Evolutionary conservation across 192 early-diverging fungal genomes (phyloP), one percentile per base, ranked within the genome.

Genomic region (Mortierella claussenii): DNA sequence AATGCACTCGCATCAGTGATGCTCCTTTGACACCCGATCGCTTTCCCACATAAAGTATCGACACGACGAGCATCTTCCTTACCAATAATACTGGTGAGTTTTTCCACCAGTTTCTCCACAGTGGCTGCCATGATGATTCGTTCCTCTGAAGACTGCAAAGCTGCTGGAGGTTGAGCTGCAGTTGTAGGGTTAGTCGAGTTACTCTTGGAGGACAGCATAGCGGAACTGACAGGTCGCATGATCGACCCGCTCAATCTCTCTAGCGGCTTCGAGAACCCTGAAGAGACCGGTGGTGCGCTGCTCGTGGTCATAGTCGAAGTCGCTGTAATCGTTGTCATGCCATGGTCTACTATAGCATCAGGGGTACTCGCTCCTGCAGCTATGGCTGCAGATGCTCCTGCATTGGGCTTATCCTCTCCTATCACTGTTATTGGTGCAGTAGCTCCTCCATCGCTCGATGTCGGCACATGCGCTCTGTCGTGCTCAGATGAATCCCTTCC

Each of bases 121-220:
- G 85, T 81, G n/a, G 87, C 87, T 42, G 87, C 87, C 79, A 83
- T 83, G 34, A 83, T 78, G 17, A 80, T 53, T 10, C 63, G 70
- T 4, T 59, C 51, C 31, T 55, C 57, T 11, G 46, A 36, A n/a
- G 30, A 11, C 17, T 23, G 15, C 3, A 32, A 42, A 17, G 50
- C 17, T 21, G 20, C 18, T 3, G 32, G 32, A 43, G 47, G n/a
- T 49, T 26, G 18, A 15, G 20, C 23, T 5, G 56, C 11, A 13
- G 31, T 7, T 24, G n/a, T 51, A 8, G 27, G 4, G 3, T 40
- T 55, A 1, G 32, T 43, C 13, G 64, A 34, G 18, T 31, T 20
- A 27, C 24, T 33, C 27, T 63, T 71, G 28, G 40, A 45, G 15
- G 53, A 66, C 11, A 44, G 18, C 10, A 32, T 34, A 6, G 12